Percentiles rank a stretch among this genome's conserved stretches.
Evolutionary conservation across 2,329 filamentous ascomycete genomes (phyloP).

Genomic region (Penicillium polonicum): DNA sequence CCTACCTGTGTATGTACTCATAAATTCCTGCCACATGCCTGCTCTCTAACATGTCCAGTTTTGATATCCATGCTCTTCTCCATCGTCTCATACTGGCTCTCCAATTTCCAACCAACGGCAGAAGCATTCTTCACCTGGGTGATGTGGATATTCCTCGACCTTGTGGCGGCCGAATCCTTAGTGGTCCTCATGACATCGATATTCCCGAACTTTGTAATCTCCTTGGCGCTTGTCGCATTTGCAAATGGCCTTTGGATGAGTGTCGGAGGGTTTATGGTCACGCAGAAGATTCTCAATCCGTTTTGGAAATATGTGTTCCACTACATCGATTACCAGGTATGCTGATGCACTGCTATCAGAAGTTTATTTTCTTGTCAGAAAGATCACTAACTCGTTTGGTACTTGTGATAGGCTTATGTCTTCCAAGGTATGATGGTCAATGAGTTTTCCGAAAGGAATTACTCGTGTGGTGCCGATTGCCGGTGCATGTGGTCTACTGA

Average conservation of each 20-base stretch:
- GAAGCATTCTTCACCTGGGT: conserved; percentile 73
- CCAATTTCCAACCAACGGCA: conserved; percentile 67
- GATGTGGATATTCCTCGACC: conserved; percentile 81
- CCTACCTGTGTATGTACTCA: conserved; percentile 63
- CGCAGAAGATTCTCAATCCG: conserved; percentile 68
- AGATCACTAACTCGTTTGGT: background rate
- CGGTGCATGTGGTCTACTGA: conserved; percentile 70
- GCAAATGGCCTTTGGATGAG: conserved; percentile 90
- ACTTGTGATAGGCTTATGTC: conserved; percentile 60
- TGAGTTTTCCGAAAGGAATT: conserved; percentile 68
- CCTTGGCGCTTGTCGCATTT: conserved; percentile 77
- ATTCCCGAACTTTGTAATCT: conserved; percentile 76
- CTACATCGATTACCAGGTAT: conserved; percentile 78
- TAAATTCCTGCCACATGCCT: background rate
- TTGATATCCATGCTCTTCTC: conserved; percentile 75
- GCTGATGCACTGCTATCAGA: background rate
- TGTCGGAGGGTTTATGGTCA: conserved; percentile 78
- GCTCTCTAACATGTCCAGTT: conserved; percentile 45
- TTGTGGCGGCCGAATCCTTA: conserved; percentile 77
- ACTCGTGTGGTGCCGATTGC: conserved; percentile 59
- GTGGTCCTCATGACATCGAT: conserved; percentile 73
- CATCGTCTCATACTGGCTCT: conserved; percentile 74
- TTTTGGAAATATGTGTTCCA: conserved; percentile 88
- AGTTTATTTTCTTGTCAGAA: background rate
- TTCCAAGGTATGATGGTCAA: conserved; percentile 95